phyloP scores from a whole-genome alignment of 2,329 filamentous ascomycete species.

The Verticillium klebahnii region DNA sequence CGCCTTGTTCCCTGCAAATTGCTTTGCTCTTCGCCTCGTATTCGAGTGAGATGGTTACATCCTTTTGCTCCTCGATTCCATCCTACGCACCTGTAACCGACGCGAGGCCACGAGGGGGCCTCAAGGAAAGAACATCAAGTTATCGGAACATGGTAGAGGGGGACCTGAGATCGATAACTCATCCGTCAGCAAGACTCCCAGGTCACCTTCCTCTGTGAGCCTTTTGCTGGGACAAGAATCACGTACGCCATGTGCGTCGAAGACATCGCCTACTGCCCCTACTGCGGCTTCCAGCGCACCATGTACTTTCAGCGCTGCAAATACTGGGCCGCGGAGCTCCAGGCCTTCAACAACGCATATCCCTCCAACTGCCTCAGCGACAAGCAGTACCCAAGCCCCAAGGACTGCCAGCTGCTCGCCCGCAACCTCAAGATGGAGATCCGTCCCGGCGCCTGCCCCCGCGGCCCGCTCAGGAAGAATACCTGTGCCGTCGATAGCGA shows the following conservation, averaged over 20 bases:
- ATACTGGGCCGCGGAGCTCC: constrained; percentile 1
- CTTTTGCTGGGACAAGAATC: too few relatives aligned
- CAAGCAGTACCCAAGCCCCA: constrained; percentile 5
- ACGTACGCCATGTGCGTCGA: constrained; percentile 11
- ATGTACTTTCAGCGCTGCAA: constrained; percentile 12
- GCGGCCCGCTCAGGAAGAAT: not conserved
- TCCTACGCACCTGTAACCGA: too few relatives aligned
- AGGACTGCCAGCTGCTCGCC: constrained; percentile 7
- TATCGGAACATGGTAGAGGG: not conserved
- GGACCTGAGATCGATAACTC: not conserved
- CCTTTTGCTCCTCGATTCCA: too few relatives aligned
- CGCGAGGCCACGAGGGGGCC: not conserved
- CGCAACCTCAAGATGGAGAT: constrained; percentile 7
- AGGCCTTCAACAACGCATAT: constrained; percentile 1
- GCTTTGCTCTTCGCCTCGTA: not conserved
- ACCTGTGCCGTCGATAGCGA: not conserved
- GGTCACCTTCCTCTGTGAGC: too few relatives aligned
- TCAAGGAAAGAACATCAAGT: not conserved
- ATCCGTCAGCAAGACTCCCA: not conserved
- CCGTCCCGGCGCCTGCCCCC: constrained; percentile 9
- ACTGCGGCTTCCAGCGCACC: constrained; percentile 11
- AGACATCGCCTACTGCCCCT: constrained; percentile 10
- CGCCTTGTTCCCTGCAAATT: not conserved
- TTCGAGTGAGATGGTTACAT: not conserved
- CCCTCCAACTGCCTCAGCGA: constrained; percentile 7